These are phyloP conservation scores for Penicillium goetzii DNA, from an alignment of 495 filamentous ascomycete genomes.

Conservation along the genomic window DNA sequence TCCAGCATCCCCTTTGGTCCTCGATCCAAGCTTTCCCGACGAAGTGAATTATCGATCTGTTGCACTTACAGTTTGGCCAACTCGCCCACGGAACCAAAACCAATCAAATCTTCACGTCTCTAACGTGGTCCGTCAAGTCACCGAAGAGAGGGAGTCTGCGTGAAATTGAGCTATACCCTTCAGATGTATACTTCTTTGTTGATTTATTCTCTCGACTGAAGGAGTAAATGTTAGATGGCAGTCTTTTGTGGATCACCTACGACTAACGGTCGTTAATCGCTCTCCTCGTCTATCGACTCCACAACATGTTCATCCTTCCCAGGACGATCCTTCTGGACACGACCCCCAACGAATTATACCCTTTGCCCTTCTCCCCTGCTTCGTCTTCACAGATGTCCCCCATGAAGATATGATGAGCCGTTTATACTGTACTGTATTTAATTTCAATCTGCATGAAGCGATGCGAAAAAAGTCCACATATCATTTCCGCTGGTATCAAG, in stretches of 20 bases:
- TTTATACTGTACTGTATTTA: too few species aligned
- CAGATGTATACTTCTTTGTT: too few species aligned
- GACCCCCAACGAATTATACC: too few species aligned
- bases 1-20: neutral
- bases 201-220: neutral
- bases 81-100: neutral
- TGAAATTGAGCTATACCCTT: neutral
- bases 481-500: neutral
- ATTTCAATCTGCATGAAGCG: neutral
- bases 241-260: neutral
- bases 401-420: too few species aligned
- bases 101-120: neutral
- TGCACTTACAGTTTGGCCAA: neutral
- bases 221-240: neutral
- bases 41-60: neutral
- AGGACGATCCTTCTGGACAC: too few species aligned
- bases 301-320: too few species aligned
- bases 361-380: too few species aligned
- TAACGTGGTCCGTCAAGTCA: neutral
- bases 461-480: neutral
- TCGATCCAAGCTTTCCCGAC: neutral
- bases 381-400: too few species aligned
- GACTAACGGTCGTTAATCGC: neutral
- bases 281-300: too few species aligned
- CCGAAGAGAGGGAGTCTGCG: neutral